phyloP scores from a whole-genome alignment of 2,329 filamentous ascomycete species.

The Pseudogymnoascus sp. region DNA sequence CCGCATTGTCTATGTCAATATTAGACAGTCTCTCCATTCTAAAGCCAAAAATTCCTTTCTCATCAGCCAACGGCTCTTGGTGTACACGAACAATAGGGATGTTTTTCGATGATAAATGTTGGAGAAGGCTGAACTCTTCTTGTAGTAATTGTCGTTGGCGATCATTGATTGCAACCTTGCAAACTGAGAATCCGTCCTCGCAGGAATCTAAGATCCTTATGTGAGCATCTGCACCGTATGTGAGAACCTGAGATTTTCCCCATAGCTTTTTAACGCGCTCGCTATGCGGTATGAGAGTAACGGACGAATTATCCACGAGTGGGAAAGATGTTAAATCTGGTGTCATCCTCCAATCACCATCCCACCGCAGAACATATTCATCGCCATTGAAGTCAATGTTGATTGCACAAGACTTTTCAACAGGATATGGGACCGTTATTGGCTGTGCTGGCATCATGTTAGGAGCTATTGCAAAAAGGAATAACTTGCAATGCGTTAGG shows the following conservation, averaged over 20 bases:
- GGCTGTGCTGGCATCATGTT: neutral
- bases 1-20: neutral
- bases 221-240: neutral
- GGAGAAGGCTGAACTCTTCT: neutral
- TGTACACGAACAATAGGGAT: neutral
- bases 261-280: neutral
- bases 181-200: neutral
- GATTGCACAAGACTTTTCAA: neutral
- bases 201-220: neutral
- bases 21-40: neutral
- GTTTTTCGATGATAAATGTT: neutral
- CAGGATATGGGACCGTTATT: neutral
- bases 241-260: neutral
- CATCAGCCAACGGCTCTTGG: neutral
- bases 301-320: neutral
- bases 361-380: neutral
- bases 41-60: neutral
- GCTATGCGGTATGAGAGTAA: neutral
- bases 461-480: neutral
- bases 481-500: neutral
- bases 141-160: neutral
- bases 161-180: neutral
- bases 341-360: neutral
- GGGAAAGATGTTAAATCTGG: neutral
- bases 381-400: neutral